Percentiles rank a stretch among this genome's conserved stretches.
Conservation (phyloP, 768 basidiomycete genomes). For the Dioszegia aurantiaca region DNA sequence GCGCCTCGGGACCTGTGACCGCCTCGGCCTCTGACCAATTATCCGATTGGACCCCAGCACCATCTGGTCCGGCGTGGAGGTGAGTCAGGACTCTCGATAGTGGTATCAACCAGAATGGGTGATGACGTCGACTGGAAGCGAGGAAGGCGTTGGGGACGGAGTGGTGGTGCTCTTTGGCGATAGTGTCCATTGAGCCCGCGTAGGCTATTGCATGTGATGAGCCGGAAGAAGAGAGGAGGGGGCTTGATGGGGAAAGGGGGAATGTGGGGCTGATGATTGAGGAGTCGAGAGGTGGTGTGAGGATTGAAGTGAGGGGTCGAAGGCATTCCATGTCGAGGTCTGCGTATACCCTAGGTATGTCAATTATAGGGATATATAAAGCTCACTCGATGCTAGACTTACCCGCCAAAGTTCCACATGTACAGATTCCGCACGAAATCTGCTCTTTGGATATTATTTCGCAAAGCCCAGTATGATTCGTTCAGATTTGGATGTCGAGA, state of each 20-base stretch:
- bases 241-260: not conserved
- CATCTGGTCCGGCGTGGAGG: not conserved
- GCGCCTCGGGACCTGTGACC: constrained; percentile 25
- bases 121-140: constrained; percentile 16
- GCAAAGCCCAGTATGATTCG: constrained; percentile 18
- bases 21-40: constrained; percentile 9
- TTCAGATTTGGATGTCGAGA: constrained; percentile 17
- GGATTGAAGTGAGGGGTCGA: constrained; percentile 18
- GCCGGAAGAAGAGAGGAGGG: too few relatives aligned
- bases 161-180: constrained; percentile 3
- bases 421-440: constrained; percentile 33
- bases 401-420: constrained; percentile 28
- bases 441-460: constrained; percentile 25
- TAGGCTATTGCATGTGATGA: constrained; percentile 12
- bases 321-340: constrained; percentile 32
- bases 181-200: constrained; percentile 18
- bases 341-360: constrained; percentile 23
- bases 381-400: not conserved
- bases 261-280: constrained; percentile 2
- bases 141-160: constrained; percentile 32
- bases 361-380: too few relatives aligned
- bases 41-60: not conserved
- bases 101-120: constrained; percentile 29
- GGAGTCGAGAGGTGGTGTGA: constrained; percentile 8
- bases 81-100: constrained; percentile 12